Evolutionary conservation across 768 basidiomycete genomes (phyloP), one percentile per base, ranked within the genome.

Genomic region (Lyophyllum semitale): DNA sequence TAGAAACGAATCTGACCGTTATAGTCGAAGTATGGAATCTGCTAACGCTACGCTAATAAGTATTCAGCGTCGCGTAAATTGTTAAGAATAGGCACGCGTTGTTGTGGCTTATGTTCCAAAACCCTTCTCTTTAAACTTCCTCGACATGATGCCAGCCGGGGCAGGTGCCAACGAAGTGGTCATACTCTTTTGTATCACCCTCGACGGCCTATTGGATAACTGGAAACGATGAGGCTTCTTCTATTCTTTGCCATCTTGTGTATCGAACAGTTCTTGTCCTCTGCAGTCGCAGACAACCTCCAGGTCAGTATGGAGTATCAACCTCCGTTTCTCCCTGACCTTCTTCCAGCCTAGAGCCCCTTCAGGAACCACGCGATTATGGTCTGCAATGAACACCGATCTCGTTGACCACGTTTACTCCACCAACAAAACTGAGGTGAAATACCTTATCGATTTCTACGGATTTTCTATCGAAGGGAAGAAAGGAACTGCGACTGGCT

Each of bases 341-440:
- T 12, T 37, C 26, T 13, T 18, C 6, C 18, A 60, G 62, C 22
- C 50, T 7, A 58, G 54, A 33, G 56, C 51, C n/a, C 54, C 58
- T 9, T 11, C 46, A 33, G 62, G 59, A 37, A 56, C 57, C n/a
- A 52, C 56, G 22, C 48, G 57, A 30, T 48, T 65, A 58, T 63
- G 59, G 55, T 61, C 62, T 42, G 62, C 62, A 52, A 59, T 65
- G 55, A 57, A 63, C 26, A 51, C 58, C 5, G 60, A 61, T 43
- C 57, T 63, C 9, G 62, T 65, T 11, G 64, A 65, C 48, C 64
- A 65, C 40, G 60, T 62, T 8, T 65, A 65, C 32, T 59, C 64
- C 30, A 61, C 60, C 37, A 65, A 63, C 41, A 51, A 50, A 12
- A 56, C 56, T 11, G 60, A 65, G 48, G 53, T 63, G 17, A 42